Conservation (phyloP, 805 yeast genomes). For the Monosporozyma yasuniensis region DNA sequence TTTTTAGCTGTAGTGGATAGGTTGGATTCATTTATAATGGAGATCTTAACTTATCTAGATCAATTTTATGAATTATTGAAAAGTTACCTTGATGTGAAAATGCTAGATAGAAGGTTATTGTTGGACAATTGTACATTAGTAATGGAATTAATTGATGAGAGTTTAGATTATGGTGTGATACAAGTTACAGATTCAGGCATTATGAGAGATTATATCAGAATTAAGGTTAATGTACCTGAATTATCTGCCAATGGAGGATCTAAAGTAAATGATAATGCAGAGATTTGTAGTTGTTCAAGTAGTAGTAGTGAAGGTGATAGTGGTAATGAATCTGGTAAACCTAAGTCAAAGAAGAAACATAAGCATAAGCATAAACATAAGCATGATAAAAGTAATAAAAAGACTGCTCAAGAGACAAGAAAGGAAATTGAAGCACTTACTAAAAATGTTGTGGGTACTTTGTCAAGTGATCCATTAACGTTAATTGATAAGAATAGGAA, state of each 20-base stretch:
- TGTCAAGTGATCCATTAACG: constrained; percentile 4
- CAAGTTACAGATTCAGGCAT: constrained; percentile 76
- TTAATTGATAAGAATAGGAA: not conserved
- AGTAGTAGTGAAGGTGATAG: not conserved
- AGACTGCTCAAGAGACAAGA: not conserved
- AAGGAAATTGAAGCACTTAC: constrained; percentile 6
- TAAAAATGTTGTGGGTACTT: constrained; percentile 8
- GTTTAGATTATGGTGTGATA: constrained; percentile 81
- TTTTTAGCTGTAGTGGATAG: constrained; percentile 18
- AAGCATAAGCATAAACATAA: constrained; percentile 3
- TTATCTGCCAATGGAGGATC: constrained; percentile 7
- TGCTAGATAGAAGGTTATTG: constrained; percentile 48
- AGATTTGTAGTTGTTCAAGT: not conserved
- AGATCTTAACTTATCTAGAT: constrained; percentile 19
- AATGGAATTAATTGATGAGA: constrained; percentile 80
- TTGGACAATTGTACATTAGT: constrained; percentile 66
- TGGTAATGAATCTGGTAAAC: not conserved
- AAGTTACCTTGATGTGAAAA: constrained; percentile 17
- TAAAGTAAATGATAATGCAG: not conserved
- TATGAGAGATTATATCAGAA: constrained; percentile 66
- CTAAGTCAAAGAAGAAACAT: not conserved
- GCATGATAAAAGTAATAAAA: constrained; percentile 1
- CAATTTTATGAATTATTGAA: constrained; percentile 20
- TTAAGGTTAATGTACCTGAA: constrained; percentile 37
- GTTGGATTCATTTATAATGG: constrained; percentile 11